These are phyloP conservation scores for Xylaria bambusicola DNA, from an alignment of 495 filamentous ascomycete species.

Conservation along the genomic window DNA sequence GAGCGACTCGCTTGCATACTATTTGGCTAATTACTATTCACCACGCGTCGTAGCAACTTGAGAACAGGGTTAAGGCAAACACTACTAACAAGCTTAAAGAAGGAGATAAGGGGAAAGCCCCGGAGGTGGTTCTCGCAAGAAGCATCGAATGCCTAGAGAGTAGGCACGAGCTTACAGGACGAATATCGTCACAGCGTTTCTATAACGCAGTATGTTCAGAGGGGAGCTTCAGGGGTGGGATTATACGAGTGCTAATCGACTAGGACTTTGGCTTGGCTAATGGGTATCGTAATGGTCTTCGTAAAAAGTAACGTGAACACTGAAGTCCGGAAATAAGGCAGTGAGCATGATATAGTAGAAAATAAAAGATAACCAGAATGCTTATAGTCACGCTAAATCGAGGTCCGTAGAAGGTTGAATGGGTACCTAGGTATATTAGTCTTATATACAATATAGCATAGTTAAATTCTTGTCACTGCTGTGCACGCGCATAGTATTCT, in stretches of 20 bases:
- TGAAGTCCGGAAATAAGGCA: conserved; percentile 58
- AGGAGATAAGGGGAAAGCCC: neutral
- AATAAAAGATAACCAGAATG: neutral
- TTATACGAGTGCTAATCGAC: conserved; percentile 30
- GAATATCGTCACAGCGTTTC: neutral
- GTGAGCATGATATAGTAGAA: conserved; percentile 40
- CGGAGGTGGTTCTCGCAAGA: neutral
- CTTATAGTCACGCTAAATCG: too few species aligned
- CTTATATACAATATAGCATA: too few species aligned
- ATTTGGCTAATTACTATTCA: neutral
- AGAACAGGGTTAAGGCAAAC: neutral
- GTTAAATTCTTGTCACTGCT: too few species aligned
- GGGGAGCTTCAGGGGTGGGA: neutral
- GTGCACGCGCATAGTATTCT: too few species aligned
- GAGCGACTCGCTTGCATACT: neutral
- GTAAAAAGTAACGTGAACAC: conserved; percentile 58
- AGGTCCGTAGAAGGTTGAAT: too few species aligned
- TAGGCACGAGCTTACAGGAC: neutral
- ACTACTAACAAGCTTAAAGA: neutral
- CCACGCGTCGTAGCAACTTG: neutral
- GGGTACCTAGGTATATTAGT: too few species aligned
- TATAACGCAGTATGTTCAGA: neutral
- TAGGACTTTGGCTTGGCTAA: conserved; percentile 53
- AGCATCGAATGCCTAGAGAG: neutral
- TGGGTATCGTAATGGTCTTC: conserved; percentile 56